Percentiles rank a stretch among this genome's conserved stretches.
These are phyloP conservation scores for Xylariomycetidae sp. DNA, from an alignment of 2,329 filamentous ascomycete species.

Conservation along the genomic window DNA sequence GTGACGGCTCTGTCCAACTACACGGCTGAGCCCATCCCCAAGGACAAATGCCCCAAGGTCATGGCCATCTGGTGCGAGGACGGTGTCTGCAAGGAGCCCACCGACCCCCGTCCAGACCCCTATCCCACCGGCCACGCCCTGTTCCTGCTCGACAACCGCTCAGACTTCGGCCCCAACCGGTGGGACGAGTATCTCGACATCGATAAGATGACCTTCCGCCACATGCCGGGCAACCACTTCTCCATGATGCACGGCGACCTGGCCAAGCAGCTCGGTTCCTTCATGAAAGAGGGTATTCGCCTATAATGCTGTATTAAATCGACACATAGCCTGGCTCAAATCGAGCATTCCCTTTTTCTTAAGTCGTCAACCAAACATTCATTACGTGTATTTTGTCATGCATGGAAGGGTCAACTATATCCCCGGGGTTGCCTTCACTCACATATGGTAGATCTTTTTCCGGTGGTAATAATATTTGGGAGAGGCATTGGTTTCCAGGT, in stretches of 20 bases:
- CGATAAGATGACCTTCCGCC: slow-evolving; percentile 57
- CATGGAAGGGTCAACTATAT: too few relatives aligned
- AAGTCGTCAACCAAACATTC: too few relatives aligned
- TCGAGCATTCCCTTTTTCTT: too few relatives aligned
- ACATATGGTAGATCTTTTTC: too few relatives aligned
- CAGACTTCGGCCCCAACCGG: slow-evolving; percentile 65
- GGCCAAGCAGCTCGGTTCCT: slow-evolving; percentile 26
- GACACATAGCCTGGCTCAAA: too few relatives aligned
- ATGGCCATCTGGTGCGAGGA: slow-evolving; percentile 69
- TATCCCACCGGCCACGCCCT: slow-evolving; percentile 56
- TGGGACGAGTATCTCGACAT: slow-evolving; percentile 63
- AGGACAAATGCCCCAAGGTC: slow-evolving; percentile 54
- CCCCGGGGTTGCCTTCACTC: too few relatives aligned
- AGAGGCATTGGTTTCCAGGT: too few relatives aligned
- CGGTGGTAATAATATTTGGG: too few relatives aligned
- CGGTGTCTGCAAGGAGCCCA: slow-evolving; percentile 64
- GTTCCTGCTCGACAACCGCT: slow-evolving; percentile 70
- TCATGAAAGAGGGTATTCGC: slow-evolving; percentile 27
- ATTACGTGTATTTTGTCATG: too few relatives aligned
- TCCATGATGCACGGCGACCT: slow-evolving; percentile 66
- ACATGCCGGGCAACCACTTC: slow-evolving; percentile 72
- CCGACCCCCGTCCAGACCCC: slow-evolving; percentile 60
- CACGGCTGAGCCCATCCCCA: slow-evolving; percentile 58
- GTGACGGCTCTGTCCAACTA: slow-evolving; percentile 67
- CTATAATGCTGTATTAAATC: too few relatives aligned